Evolutionary conservation across 2,329 filamentous ascomycete species (phyloP).

Genomic region (Monosporascus sp.): DNA sequence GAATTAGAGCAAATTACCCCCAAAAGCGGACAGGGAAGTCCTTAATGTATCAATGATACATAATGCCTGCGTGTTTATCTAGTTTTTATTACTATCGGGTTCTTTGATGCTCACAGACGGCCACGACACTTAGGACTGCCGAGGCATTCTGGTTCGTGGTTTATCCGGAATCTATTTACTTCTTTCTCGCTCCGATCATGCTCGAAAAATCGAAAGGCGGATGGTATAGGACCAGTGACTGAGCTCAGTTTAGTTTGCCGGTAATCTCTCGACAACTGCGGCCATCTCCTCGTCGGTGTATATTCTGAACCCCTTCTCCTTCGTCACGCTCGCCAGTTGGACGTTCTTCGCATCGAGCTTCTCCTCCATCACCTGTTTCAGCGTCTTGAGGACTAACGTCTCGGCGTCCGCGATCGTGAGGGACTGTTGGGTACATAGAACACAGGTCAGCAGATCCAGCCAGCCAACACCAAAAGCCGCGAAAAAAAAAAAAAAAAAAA

Average conservation of each 20-base stretch:
- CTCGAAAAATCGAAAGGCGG: not conserved
- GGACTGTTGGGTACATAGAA: constrained; percentile 47
- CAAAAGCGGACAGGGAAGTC: not conserved
- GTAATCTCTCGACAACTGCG: constrained; percentile 78
- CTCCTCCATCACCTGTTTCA: constrained; percentile 99
- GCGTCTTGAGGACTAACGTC: constrained; percentile 89
- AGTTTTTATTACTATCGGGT: not conserved
- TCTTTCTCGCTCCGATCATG: not conserved
- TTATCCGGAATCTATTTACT: not conserved
- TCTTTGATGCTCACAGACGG: not conserved
- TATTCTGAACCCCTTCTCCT: constrained; percentile 97
- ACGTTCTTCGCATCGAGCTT: constrained; percentile 99
- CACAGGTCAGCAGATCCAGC: not conserved
- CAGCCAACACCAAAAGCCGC: no score
- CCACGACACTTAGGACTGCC: not conserved
- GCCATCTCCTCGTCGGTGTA: constrained; percentile 98
- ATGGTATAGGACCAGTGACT: not conserved
- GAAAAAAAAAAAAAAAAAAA: no score
- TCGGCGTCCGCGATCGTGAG: constrained; percentile 90
- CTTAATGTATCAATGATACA: not conserved
- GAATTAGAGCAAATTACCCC: not conserved
- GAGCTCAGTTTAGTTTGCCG: constrained; percentile 50
- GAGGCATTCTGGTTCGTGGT: not conserved
- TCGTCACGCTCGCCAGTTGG: constrained; percentile 94
- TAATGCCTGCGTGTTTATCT: not conserved